Conservation (phyloP, 495 filamentous ascomycete genomes). For the Cercophora scortea region DNA sequence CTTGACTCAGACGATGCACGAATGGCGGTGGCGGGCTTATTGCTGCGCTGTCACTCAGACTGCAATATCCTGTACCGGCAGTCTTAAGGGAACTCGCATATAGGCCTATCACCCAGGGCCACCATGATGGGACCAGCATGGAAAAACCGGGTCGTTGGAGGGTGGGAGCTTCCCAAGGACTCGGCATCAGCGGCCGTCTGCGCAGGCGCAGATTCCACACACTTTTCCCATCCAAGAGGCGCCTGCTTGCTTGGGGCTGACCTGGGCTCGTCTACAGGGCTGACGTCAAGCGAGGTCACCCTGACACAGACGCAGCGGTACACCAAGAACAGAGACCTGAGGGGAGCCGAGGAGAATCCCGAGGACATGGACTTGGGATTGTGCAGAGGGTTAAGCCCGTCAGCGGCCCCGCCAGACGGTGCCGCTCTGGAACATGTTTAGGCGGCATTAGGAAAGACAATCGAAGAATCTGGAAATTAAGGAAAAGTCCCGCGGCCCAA, state of each 20-base stretch:
- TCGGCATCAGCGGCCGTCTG: conserved; percentile 6
- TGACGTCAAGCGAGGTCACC: conserved; percentile 12
- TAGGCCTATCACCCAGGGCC: conserved; percentile 5
- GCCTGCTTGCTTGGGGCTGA: background rate
- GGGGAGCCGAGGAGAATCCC: conserved; percentile 15
- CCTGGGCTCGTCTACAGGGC: conserved; percentile 1
- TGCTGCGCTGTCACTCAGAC: background rate
- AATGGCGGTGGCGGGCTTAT: conserved; percentile 9
- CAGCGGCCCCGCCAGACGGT: conserved; percentile 20
- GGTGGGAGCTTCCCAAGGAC: conserved; percentile 7
- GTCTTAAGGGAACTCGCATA: conserved; percentile 9
- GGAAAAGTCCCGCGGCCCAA: conserved; percentile 7
- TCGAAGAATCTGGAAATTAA: conserved; percentile 14
- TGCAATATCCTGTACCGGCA: conserved; percentile 8
- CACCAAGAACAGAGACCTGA: conserved; percentile 7
- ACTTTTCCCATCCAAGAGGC: background rate
- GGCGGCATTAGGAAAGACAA: conserved; percentile 16
- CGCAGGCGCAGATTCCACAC: background rate
- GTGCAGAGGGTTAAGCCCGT: conserved; percentile 17
- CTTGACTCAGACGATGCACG: conserved; percentile 7
- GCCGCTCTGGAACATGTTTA: conserved; percentile 15
- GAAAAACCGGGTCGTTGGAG: conserved; percentile 16
- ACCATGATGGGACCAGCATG: conserved; percentile 6
- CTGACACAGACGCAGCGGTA: conserved; percentile 7
- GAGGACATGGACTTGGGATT: conserved; percentile 29